These are phyloP conservation scores for Pterocarpus santalinus DNA, from an alignment of 306 rosid species.

Conservation along the genomic window DNA sequence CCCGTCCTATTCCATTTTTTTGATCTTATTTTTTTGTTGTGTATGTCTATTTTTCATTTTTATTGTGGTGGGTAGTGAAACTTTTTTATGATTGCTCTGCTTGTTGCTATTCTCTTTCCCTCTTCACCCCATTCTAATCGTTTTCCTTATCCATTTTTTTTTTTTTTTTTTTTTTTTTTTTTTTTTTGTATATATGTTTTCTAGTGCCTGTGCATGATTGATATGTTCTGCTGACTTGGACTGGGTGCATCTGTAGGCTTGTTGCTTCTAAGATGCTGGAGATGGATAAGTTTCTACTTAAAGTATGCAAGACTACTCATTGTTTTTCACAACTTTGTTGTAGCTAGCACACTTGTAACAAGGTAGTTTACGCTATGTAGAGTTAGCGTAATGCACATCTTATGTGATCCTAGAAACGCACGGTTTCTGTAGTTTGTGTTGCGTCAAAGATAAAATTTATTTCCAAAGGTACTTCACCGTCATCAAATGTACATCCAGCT, in stretches of 20 bases:
- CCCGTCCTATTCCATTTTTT: too few species aligned
- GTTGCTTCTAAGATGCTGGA: constrained; percentile 52
- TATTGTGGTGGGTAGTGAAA: background rate
- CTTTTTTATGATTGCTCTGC: background rate
- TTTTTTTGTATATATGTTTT: constrained; percentile 15
- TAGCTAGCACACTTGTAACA: constrained; percentile 48
- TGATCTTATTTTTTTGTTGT: background rate
- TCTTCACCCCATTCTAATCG: background rate
- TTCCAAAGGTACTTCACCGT: constrained; percentile 22
- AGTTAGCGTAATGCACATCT: constrained; percentile 51
- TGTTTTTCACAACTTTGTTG: constrained; percentile 50
- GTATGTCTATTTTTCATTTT: too few species aligned
- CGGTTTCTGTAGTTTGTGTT: constrained; percentile 40
- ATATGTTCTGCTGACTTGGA: constrained; percentile 38
- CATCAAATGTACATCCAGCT: constrained; percentile 34
- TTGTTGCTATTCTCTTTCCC: background rate
- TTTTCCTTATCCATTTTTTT: background rate
- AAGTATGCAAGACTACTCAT: constrained; percentile 48
- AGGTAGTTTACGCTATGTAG: constrained; percentile 52
- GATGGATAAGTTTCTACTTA: constrained; percentile 47
- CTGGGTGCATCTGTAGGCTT: constrained; percentile 47
- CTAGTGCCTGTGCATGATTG: constrained; percentile 24
- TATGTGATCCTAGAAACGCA: constrained; percentile 51
- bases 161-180: too few species aligned
- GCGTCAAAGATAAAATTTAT: background rate